A percentile compares a stretch with the other conserved stretches of the same genome.
Conservation (phyloP, 179 eudicot genomes). For the Patellifolia procumbens region DNA sequence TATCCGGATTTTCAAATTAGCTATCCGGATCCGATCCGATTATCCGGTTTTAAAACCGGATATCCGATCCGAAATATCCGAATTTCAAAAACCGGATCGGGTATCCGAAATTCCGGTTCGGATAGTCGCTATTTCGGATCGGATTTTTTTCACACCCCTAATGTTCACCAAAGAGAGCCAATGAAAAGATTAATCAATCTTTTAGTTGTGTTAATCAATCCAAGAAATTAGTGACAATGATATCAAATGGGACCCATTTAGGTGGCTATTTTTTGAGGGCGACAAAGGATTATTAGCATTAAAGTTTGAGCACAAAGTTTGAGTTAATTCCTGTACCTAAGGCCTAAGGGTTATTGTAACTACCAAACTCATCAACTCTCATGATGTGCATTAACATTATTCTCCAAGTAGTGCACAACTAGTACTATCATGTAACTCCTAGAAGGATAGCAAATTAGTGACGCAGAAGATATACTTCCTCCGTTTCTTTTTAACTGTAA, state of each 20-base stretch:
- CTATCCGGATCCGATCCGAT: too few relatives aligned
- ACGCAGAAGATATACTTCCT: too few relatives aligned
- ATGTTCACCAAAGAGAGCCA: neutral
- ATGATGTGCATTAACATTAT: neutral
- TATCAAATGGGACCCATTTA: constrained; percentile 16
- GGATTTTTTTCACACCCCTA: too few relatives aligned
- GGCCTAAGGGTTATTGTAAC: neutral
- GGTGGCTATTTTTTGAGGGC: constrained; percentile 8
- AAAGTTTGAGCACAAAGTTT: constrained; percentile 16
- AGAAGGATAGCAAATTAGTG: too few relatives aligned
- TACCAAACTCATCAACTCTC: constrained; percentile 10
- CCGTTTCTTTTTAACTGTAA: too few relatives aligned
- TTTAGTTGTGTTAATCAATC: constrained; percentile 3
- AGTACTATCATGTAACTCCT: too few relatives aligned
- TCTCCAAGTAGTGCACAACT: neutral
- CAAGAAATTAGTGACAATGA: neutral
- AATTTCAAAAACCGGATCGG: too few relatives aligned
- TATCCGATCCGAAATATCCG: too few relatives aligned
- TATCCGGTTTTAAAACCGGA: too few relatives aligned
- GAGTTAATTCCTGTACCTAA: neutral
- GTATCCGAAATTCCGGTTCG: too few relatives aligned
- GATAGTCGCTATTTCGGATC: too few relatives aligned
- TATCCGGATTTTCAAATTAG: too few relatives aligned
- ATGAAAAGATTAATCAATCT: neutral
- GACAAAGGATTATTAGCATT: constrained; percentile 16